A percentile compares a stretch with the other conserved stretches of the same genome.
Conservation (phyloP, 805 yeast species). For the Jamesozyma piceae region DNA sequence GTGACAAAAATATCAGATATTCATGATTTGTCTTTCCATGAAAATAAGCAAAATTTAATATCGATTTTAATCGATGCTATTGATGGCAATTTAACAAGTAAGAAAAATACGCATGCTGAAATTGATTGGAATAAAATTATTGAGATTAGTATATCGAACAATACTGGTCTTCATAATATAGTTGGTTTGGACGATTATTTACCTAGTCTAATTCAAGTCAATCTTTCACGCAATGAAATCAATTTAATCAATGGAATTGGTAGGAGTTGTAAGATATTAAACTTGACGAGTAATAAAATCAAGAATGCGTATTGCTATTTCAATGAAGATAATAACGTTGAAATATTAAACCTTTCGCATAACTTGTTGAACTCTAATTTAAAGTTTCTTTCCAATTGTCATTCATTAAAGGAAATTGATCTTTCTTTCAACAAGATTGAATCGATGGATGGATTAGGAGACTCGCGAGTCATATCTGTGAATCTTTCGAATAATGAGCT, state of each 20-base stretch:
- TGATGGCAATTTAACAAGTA: conserved; percentile 3
- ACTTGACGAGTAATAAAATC: conserved; percentile 14
- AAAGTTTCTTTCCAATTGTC: conserved; percentile 10
- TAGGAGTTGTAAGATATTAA: conserved; percentile 4
- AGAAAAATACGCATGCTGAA: background rate
- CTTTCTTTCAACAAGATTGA: conserved; percentile 18
- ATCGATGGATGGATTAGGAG: conserved; percentile 15
- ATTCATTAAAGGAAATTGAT: conserved; percentile 15
- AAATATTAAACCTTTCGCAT: conserved; percentile 9
- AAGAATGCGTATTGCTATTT: conserved; percentile 5
- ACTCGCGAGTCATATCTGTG: conserved; percentile 10
- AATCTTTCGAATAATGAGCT: conserved; percentile 18
- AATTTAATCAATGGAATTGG: conserved; percentile 13
- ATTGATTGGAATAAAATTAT: conserved; percentile 11
- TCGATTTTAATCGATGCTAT: conserved; percentile 16
- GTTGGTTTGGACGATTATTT: conserved; percentile 17
- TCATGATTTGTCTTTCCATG: conserved; percentile 16
- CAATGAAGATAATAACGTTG: conserved; percentile 1
- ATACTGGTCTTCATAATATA: conserved; percentile 8
- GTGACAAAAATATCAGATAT: background rate
- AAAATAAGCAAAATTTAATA: conserved; percentile 17
- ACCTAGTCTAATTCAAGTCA: conserved; percentile 17
- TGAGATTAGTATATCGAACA: conserved; percentile 8
- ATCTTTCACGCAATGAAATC: conserved; percentile 17
- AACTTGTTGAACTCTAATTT: conserved; percentile 12